Conservation (phyloP, 805 yeast species). For the Metschnikowia gruessii region DNA sequence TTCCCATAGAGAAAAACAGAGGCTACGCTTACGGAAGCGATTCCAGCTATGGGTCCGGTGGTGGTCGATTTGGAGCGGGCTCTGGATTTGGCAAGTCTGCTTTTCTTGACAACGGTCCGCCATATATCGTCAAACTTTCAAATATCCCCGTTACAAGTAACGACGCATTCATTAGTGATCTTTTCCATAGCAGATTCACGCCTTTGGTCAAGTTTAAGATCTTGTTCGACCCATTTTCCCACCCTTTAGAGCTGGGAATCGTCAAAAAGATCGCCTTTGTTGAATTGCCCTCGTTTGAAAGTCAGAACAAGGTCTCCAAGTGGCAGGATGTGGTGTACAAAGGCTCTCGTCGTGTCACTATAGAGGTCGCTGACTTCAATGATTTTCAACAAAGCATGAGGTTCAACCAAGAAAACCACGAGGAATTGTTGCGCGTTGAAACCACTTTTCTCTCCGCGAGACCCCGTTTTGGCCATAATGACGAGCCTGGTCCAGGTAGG, state of each 20-base stretch:
- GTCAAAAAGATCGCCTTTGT: constrained; percentile 62
- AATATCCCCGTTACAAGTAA: constrained; percentile 57
- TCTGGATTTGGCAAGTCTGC: constrained; percentile 10
- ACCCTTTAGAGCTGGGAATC: constrained; percentile 34
- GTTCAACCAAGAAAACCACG: constrained; percentile 37
- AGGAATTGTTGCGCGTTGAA: constrained; percentile 31
- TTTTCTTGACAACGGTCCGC: constrained; percentile 42
- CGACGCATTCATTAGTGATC: constrained; percentile 51
- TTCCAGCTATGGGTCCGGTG: constrained; percentile 8
- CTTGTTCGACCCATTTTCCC: constrained; percentile 49
- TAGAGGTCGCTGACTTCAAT: constrained; percentile 39
- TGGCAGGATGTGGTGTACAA: constrained; percentile 58
- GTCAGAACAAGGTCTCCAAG: constrained; percentile 56
- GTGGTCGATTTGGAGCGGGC: constrained; percentile 8
- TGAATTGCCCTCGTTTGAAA: constrained; percentile 49
- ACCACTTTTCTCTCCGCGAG: constrained; percentile 27
- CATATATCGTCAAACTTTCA: constrained; percentile 61
- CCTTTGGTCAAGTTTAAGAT: constrained; percentile 57
- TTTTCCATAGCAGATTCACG: constrained; percentile 62
- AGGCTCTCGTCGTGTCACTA: constrained; percentile 36
- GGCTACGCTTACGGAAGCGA: constrained; percentile 22
- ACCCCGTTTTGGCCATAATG: constrained; percentile 11
- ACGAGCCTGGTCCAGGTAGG: constrained; percentile 11
- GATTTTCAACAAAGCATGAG: constrained; percentile 41
- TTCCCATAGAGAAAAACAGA: constrained; percentile 39